These are phyloP conservation scores for Malus domestica DNA, from an alignment of 306 rosid species.

Conservation along the genomic window DNA sequence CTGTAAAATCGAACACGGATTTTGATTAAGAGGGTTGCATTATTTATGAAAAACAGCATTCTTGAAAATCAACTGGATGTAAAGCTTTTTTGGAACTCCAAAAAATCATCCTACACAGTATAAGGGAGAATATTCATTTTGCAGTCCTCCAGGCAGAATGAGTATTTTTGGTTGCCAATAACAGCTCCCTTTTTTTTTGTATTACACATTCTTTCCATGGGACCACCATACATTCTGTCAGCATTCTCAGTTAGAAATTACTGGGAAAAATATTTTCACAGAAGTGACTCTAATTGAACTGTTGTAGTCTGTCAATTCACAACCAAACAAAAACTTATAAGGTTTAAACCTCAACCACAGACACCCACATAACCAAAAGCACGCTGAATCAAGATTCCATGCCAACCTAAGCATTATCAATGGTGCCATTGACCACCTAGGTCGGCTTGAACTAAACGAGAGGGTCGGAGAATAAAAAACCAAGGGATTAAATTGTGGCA, in stretches of 20 bases:
- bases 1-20: slow-evolving; percentile 30
- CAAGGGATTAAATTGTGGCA: not conserved
- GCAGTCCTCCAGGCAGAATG: too few relatives aligned
- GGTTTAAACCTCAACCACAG: not conserved
- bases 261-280: not conserved
- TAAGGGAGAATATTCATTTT: too few relatives aligned
- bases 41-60: not conserved
- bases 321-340: not conserved
- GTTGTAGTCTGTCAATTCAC: not conserved
- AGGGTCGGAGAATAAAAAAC: not conserved
- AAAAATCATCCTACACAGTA: too few relatives aligned
- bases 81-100: not conserved
- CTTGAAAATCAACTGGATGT: not conserved
- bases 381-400: not conserved
- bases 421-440: not conserved
- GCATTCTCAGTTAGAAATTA: not conserved
- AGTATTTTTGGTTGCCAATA: too few relatives aligned
- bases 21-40: not conserved
- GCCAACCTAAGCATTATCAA: not conserved
- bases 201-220: not conserved
- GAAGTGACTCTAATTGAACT: not conserved
- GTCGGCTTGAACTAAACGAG: not conserved
- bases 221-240: not conserved
- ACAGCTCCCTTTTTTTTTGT: not conserved
- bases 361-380: not conserved